Evolutionary conservation across 2,329 filamentous ascomycete species (phyloP), one percentile per base, ranked within the genome.

Genomic region (Diaporthe sp.): DNA sequence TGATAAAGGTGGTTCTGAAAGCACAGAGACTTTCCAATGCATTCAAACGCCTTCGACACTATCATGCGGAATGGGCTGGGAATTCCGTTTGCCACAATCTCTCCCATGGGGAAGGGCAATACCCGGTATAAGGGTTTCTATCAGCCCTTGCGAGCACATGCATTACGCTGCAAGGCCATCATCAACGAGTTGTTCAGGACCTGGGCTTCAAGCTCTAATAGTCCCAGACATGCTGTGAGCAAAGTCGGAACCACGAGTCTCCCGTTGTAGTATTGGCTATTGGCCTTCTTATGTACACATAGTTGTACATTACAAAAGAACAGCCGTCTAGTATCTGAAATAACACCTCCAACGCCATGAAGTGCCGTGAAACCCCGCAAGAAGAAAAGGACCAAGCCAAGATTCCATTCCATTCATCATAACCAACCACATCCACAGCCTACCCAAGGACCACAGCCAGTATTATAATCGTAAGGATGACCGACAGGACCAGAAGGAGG

Each of bases 401-500:
- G 51, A 70, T n/a, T 42, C 31, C 69, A 70, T n/a, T 42, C 31
- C 57, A 34, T 46, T 49, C 68, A 55, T 46, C 70, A 75, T 76
- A 61, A 74, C 57, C 74, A 59, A 70, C n/a, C 6, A 17, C 65
- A 31, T 9, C 42, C 5, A 34, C 55, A 31, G 4, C 39, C 72
- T 58, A 97, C 75, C 94, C 94, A 80, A 98, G 83, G 70, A 95
- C 92, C 71, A 96, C 94, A 19, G 97, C 97, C 79, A 99, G 86
- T 76, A 99, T 89, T 59, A 99, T 93, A 79, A 99, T 95, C 4
- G 95, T 94, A 80, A 98, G 84, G 76, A 99, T 97, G 65, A 99
- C 91, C 1, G 94, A 93, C 81, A 99, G 84, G 76, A 99, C 96
- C 69, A 99, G 85, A 81, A 99, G 85, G 82, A 99, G 86, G 83